Base-by-base conservation (phyloP, 257 asterid genomes). In the Fraxinus anomala region DNA sequence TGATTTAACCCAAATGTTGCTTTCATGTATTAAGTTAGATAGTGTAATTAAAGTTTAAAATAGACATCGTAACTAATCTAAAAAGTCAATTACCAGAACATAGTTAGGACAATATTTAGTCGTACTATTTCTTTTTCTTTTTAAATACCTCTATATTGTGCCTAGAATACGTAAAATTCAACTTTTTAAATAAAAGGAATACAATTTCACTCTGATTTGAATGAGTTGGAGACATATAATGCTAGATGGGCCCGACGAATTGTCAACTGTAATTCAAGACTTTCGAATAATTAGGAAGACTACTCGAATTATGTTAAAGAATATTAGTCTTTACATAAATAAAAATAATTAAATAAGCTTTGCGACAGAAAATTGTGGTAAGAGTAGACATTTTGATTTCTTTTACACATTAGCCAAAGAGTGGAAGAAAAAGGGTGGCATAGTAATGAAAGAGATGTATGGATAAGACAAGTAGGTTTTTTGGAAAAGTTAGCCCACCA, bases 371-470 rank as follows among this genome's bases (percentile, higher is more conserved):
- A 54, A 16, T 54, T 54, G 65, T 54, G 65, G 65, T 0, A 54
- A 30, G 24, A 54, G 24, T 16, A 56, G 13, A 56, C 54, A 12
- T 44, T 44, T 44, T 14, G 19, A 56, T 21, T 56, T 56, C 26
- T 56, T 56, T 56, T 8, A 56, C 26, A 19, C 12, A 56, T 56
- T 56, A n/a, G 26, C 12, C 66, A n/a, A n/a, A n/a, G 26, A n/a
- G 66, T 56, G 66, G 66, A 56, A 56, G 63, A 16, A 54, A 54
- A 54, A n/a, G 63, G 63, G 26, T 19, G n/a, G 63, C 63, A 54
- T 16, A 19, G 2, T 17, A 51, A 51, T 51, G 63, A 54, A 19
- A 54, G 63, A 54, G 63, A 54, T 16, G 24, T 54, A 19, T 54
- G 23, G 63, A 54, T 54, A 54, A 19, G 63, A 16, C 9, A 0